Base-by-base conservation (phyloP, 164 flowering plant genomes). In the Vitis labrusca region DNA sequence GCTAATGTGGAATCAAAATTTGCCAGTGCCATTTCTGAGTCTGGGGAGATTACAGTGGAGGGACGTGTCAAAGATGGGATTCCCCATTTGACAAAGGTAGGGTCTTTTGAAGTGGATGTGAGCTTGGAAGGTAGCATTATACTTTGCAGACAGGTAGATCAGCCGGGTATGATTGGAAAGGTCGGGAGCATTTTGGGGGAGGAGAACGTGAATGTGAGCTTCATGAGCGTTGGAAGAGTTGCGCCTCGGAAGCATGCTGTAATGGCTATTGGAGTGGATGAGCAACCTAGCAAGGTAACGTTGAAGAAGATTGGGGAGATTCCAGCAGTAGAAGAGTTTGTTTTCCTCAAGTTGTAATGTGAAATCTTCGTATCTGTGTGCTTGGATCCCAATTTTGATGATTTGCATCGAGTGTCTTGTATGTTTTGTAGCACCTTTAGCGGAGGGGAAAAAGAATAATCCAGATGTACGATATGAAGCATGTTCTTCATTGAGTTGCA, bases 261-360 rank as follows among this genome's bases (percentile, higher is more conserved):
- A 0, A 92, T 92, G 97, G 92, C 97, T 11, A 92, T 92, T 44
- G 95, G 97, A 17, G 97, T 92, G 29, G 97, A 92, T 63, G 95
- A 92, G 0, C 75, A 81, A 61, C 97, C 94, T 44, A 79, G 75
- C 83, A 85, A 74, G 66, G 81, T 80, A 47, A 14, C 85, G 5
- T 72, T 92, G 71, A 84, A 76, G 83, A 86, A 68, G 76, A 92
- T 92, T 57, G 97, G 97, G 1, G 89, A 86, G 0, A 76, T 92
- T 50, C 85, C 92, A 9, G 95, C 97, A 23, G 66, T 92, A 37
- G 97, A 92, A 61, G 95, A 90, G 78, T 87, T 92, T 68, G 95
- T 92, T 60, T 92, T 79, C 78, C 91, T 92, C 47, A 85, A 88
- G 77, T 68, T 90, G 61, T 92, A 85, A 64, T 56, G 12, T 49